phyloP scores from a whole-genome alignment of 1,284 basidiomycete species.

The Stereum hirsutum region DNA sequence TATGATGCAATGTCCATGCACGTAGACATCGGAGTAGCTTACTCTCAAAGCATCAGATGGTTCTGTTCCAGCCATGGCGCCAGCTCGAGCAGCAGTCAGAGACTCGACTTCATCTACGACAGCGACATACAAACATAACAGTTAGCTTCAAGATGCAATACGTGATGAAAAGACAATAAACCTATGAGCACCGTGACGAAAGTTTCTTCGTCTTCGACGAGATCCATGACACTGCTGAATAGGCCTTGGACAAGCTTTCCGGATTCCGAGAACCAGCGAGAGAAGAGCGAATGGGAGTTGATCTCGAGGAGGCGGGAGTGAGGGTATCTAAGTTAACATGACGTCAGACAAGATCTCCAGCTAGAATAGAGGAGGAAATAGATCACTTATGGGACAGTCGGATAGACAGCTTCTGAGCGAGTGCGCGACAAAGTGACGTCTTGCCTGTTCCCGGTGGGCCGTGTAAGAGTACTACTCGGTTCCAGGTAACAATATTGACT shows the following conservation, averaged over 20 bases:
- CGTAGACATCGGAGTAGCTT: slow-evolving; percentile 15
- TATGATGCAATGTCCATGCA: neutral
- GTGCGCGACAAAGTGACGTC: slow-evolving; percentile 88
- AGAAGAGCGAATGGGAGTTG: slow-evolving; percentile 94
- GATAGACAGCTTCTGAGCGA: slow-evolving; percentile 94
- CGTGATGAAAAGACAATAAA: slow-evolving; percentile 20
- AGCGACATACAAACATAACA: slow-evolving; percentile 1
- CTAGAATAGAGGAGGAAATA: neutral
- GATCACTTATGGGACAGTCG: slow-evolving; percentile 75
- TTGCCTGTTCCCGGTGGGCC: slow-evolving; percentile 98
- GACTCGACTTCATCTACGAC: slow-evolving; percentile 90
- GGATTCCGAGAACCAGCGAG: slow-evolving; percentile 97
- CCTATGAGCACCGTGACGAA: slow-evolving; percentile 96
- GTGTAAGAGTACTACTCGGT: slow-evolving; percentile 88
- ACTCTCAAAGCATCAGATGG: slow-evolving; percentile 93
- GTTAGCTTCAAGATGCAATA: neutral
- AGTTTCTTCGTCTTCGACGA: slow-evolving; percentile 82
- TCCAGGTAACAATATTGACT: slow-evolving; percentile 94
- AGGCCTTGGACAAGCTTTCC: slow-evolving; percentile 96
- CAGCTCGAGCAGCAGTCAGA: slow-evolving; percentile 86
- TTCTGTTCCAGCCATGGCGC: slow-evolving; percentile 91
- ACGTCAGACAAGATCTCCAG: slow-evolving; percentile 5
- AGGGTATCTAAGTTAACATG: slow-evolving; percentile 58
- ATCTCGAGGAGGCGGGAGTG: slow-evolving; percentile 90
- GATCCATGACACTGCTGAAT: slow-evolving; percentile 82